Evolutionary conservation across 2,329 filamentous ascomycete genomes (phyloP).

Genomic region (Neonectria hederae): DNA sequence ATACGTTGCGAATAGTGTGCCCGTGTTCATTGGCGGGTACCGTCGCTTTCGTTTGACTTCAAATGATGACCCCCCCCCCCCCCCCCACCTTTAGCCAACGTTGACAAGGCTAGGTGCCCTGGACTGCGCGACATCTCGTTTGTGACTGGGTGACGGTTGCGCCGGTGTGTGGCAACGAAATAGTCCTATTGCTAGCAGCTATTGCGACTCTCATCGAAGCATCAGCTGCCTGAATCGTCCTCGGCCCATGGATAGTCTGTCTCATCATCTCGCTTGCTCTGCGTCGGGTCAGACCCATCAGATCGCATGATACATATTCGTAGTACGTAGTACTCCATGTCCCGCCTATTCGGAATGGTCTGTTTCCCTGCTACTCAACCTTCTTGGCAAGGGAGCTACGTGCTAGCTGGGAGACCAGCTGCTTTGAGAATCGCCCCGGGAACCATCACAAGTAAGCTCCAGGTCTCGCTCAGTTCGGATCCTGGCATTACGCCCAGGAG

Average conservation of each 20-base stretch:
- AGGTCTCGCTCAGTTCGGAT: constrained; percentile 11
- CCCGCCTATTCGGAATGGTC: constrained; percentile 4
- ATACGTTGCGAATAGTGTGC: constrained; percentile 7
- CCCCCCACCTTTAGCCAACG: neutral
- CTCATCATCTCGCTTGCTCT: constrained; percentile 6
- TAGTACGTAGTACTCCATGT: constrained; percentile 1
- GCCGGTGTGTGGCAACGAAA: neutral
- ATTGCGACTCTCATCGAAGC: constrained; percentile 1
- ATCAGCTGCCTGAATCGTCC: constrained; percentile 8
- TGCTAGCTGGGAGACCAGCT: constrained; percentile 12
- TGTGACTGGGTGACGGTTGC: neutral
- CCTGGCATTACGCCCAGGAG: constrained; percentile 4
- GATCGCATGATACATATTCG: constrained; percentile 18
- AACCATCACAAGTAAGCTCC: constrained; percentile 17
- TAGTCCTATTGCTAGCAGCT: neutral
- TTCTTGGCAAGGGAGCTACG: neutral
- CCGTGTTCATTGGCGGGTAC: constrained; percentile 17
- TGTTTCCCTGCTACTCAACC: constrained; percentile 7
- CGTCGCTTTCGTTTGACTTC: constrained; percentile 11
- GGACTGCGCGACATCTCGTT: constrained; percentile 1
- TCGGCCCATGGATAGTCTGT: constrained; percentile 16
- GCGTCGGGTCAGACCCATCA: neutral
- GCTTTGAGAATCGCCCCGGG: constrained; percentile 11
- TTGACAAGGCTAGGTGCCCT: constrained; percentile 1
- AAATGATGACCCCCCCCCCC: constrained; percentile 3